Evolutionary conservation across 83 land plant species (phyloP).

Genomic region (Diphasiastrum complanatum): DNA sequence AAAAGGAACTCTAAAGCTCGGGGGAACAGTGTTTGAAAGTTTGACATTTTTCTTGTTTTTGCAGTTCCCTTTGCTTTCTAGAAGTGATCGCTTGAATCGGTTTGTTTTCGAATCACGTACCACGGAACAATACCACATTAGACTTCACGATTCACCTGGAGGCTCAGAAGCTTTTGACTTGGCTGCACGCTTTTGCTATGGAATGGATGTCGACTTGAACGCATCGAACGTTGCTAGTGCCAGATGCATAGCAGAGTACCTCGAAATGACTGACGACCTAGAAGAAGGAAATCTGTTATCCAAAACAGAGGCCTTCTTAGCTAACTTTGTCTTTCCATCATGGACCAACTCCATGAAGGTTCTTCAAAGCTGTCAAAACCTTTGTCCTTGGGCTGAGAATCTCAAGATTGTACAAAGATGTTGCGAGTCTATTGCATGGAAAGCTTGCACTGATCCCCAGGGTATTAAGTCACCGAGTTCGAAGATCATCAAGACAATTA

Average conservation of each 20-base stretch:
- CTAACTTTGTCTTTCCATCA: constrained; percentile 16
- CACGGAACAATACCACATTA: constrained; percentile 19
- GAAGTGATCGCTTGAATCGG: constrained; percentile 40
- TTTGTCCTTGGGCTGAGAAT: constrained; percentile 35
- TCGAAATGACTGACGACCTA: constrained; percentile 38
- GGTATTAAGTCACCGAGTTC: no score
- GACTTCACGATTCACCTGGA: constrained; percentile 62
- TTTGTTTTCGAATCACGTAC: constrained; percentile 36
- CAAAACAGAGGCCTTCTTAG: constrained; percentile 32
- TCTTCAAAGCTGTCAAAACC: constrained; percentile 29
- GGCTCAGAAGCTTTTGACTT: constrained; percentile 59
- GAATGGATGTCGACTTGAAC: constrained; percentile 58
- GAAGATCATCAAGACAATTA: no score
- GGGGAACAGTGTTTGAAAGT: neutral
- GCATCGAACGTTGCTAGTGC: constrained; percentile 54
- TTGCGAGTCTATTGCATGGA: no score
- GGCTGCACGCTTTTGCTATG: constrained; percentile 86
- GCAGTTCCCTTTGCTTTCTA: constrained; percentile 83
- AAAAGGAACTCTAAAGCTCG: neutral
- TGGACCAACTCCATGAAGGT: constrained; percentile 41
- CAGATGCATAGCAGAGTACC: constrained; percentile 68
- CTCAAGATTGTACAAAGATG: no score
- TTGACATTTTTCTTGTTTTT: constrained; percentile 2
- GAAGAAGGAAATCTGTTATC: constrained; percentile 34
- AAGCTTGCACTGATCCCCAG: no score